A percentile compares a stretch with the other conserved stretches of the same genome.
phyloP scores from a whole-genome alignment of 2,329 filamentous ascomycete species.

The Colletotrichum viniferum region DNA sequence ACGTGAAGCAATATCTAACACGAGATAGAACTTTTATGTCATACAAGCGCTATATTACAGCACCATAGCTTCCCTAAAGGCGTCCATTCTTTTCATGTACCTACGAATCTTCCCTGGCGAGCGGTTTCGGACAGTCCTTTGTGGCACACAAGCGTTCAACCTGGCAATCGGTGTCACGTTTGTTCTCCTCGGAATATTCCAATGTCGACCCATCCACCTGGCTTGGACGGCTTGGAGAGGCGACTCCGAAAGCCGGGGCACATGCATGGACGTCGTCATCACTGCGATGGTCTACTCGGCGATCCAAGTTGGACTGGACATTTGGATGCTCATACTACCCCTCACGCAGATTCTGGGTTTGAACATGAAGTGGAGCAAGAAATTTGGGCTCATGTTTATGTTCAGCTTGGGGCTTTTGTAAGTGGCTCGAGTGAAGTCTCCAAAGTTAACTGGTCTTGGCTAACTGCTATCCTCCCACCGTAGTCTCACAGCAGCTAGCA shows the following conservation, averaged over 20 bases:
- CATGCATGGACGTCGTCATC: conserved; percentile 38
- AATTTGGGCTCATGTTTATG: conserved; percentile 38
- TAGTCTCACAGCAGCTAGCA: not conserved
- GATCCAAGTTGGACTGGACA: conserved; percentile 48
- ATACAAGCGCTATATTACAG: conserved; percentile 36
- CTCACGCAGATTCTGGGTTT: conserved; percentile 36
- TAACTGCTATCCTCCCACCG: not conserved
- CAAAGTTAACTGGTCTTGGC: not conserved
- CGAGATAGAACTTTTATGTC: conserved; percentile 34
- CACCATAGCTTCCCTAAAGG: conserved; percentile 36
- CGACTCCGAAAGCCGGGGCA: conserved; percentile 25
- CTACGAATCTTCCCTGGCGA: conserved; percentile 35
- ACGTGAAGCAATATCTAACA: not conserved
- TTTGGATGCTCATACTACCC: conserved; percentile 45
- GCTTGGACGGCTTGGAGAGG: conserved; percentile 42
- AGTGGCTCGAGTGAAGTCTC: not conserved
- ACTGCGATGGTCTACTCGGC: conserved; percentile 43
- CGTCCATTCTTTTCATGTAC: conserved; percentile 40
- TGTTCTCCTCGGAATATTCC: conserved; percentile 28
- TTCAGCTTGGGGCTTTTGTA: conserved; percentile 33
- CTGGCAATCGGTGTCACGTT: conserved; percentile 25
- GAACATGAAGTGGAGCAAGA: conserved; percentile 38
- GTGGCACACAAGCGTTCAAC: conserved; percentile 18
- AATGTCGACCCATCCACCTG: conserved; percentile 43
- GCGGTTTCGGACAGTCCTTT: conserved; percentile 26